Percentiles rank a stretch among this genome's conserved stretches.
phyloP scores from a whole-genome alignment of 192 early-diverging fungal species.

The Chytriomyces sp. region DNA sequence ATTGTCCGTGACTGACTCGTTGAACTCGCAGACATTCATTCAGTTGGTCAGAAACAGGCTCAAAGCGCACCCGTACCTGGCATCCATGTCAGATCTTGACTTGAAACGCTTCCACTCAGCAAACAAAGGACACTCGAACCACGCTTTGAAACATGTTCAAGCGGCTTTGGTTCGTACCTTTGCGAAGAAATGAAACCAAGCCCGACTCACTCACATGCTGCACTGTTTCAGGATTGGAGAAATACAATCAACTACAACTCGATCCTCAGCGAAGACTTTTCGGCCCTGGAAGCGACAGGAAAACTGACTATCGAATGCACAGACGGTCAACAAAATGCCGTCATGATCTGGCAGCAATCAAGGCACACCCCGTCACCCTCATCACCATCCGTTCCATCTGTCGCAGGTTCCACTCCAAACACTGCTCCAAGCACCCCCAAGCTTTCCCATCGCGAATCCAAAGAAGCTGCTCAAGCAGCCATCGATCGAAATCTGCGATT shows the following conservation, averaged over 20 bases:
- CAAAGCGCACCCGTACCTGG: constrained; percentile 21
- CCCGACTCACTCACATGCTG: neutral
- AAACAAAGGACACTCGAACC: neutral
- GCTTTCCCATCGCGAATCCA: constrained; percentile 2
- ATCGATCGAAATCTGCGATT: constrained; percentile 31
- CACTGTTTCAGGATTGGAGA: constrained; percentile 22
- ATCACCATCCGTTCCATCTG: neutral
- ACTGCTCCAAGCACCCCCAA: neutral
- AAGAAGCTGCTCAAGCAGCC: neutral
- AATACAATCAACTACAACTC: constrained; percentile 21
- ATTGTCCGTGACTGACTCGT: neutral
- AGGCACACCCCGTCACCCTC: constrained; percentile 1
- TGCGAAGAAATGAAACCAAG: neutral
- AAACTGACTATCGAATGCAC: constrained; percentile 34
- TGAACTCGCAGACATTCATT: neutral
- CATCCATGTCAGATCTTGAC: constrained; percentile 12
- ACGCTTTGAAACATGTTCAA: constrained; percentile 33
- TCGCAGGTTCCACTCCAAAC: neutral
- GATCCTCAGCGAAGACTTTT: constrained; percentile 41
- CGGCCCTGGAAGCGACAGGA: constrained; percentile 32
- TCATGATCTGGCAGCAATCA: constrained; percentile 31
- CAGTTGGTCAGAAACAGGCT: constrained; percentile 8
- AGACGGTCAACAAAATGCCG: constrained; percentile 26
- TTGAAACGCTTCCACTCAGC: constrained; percentile 19
- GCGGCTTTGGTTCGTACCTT: constrained; percentile 24